Percentiles rank a stretch among this genome's conserved stretches.
These are phyloP conservation scores for Septoria petroselini DNA, from an alignment of 2,329 filamentous ascomycete genomes.

Conservation along the genomic window DNA sequence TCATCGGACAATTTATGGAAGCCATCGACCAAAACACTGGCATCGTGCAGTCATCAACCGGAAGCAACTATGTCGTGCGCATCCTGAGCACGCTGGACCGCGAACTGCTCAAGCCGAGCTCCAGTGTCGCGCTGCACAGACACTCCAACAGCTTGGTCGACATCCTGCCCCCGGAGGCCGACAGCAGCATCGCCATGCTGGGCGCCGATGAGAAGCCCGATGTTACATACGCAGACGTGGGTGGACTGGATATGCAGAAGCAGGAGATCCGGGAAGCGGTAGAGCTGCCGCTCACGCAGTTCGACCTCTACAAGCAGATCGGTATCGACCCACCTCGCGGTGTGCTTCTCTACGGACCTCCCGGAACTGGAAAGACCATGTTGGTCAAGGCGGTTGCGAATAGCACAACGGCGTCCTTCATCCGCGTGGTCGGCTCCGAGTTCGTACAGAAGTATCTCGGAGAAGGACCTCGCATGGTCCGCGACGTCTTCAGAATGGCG, in stretches of 20 bases:
- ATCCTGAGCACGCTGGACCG: constrained; percentile 98
- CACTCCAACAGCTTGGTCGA: constrained; percentile 98
- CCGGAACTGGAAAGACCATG: constrained; percentile 96
- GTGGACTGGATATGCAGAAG: constrained; percentile 98
- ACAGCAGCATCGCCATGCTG: constrained; percentile 98
- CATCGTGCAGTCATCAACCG: constrained; percentile 96
- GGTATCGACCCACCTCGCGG: constrained; percentile 97
- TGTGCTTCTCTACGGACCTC: constrained; percentile 92
- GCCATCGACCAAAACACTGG: constrained; percentile 99
- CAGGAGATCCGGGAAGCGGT: constrained; percentile 98
- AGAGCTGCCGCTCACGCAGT: constrained; percentile 93
- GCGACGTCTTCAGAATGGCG: constrained; percentile 98
- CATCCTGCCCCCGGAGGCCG: constrained; percentile 96
- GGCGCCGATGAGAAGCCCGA: constrained; percentile 96
- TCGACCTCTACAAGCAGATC: constrained; percentile 98
- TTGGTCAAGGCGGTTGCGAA: constrained; percentile 97
- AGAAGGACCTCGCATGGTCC: constrained; percentile 97
- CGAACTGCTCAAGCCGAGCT: constrained; percentile 95
- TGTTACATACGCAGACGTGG: constrained; percentile 95
- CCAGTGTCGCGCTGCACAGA: constrained; percentile 93
- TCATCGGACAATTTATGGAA: constrained; percentile 99
- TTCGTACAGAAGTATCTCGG: constrained; percentile 99
- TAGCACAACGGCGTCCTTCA: constrained; percentile 96
- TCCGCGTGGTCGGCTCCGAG: constrained; percentile 95
- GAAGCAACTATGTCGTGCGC: constrained; percentile 97